These are phyloP conservation scores for Diaporthe sp. DNA, from an alignment of 2,329 filamentous ascomycete species.

Conservation along the genomic window DNA sequence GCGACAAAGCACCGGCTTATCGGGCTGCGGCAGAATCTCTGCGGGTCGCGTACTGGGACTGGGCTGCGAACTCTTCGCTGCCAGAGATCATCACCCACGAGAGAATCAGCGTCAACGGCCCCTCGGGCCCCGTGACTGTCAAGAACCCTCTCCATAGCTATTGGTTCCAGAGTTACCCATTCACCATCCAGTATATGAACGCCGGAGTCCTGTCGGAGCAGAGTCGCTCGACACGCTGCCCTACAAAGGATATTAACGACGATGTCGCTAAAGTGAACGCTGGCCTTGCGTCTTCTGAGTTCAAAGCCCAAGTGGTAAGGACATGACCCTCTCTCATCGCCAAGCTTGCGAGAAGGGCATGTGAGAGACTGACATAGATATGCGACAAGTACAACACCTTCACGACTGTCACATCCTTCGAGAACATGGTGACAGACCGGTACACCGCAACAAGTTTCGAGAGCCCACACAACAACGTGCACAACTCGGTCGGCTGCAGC, in stretches of 20 bases:
- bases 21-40: slow-evolving; percentile 60
- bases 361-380: slow-evolving; percentile 21
- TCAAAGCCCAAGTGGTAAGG: slow-evolving; percentile 59
- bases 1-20: slow-evolving; percentile 54
- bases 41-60: slow-evolving; percentile 69
- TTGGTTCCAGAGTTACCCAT: slow-evolving; percentile 60
- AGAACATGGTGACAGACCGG: slow-evolving; percentile 57
- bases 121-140: slow-evolving; percentile 47
- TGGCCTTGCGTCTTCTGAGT: slow-evolving; percentile 49
- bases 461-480: slow-evolving; percentile 59
- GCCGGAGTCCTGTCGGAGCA: slow-evolving; percentile 48
- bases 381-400: slow-evolving; percentile 58
- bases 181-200: slow-evolving; percentile 46
- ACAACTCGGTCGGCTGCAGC: slow-evolving; percentile 55
- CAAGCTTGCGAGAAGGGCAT: not conserved
- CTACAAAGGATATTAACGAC: slow-evolving; percentile 49
- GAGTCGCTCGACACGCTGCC: slow-evolving; percentile 58
- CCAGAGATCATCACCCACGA: slow-evolving; percentile 56
- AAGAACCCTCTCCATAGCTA: slow-evolving; percentile 68
- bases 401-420: slow-evolving; percentile 53
- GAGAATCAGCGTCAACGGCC: slow-evolving; percentile 45
- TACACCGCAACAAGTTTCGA: slow-evolving; percentile 58
- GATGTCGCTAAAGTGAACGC: slow-evolving; percentile 58
- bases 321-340: not conserved
- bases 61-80: slow-evolving; percentile 59